A percentile compares a stretch with the other conserved stretches of the same genome.
phyloP scores from a whole-genome alignment of 78 protist genomes.

The Polysphondylium violaceum region DNA sequence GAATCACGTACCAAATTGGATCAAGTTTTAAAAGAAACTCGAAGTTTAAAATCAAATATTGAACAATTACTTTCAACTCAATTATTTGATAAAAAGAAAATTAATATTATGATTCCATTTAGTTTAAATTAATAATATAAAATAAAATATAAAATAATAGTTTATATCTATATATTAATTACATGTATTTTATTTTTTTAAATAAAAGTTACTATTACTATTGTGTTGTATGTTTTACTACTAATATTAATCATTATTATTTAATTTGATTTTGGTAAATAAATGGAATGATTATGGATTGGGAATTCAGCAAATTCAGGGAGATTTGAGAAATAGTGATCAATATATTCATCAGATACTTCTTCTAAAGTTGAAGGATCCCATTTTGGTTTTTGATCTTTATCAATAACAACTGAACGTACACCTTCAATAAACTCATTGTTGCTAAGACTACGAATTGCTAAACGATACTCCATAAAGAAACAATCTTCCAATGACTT shows the following conservation, averaged over 20 bases:
- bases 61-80: constrained; percentile 6
- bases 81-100: constrained; percentile 24
- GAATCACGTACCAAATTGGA: constrained; percentile 32
- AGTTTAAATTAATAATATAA: neutral
- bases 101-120: constrained; percentile 30
- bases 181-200: no score
- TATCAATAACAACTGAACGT: constrained; percentile 76
- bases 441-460: constrained; percentile 32
- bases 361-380: constrained; percentile 67
- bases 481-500: constrained; percentile 45
- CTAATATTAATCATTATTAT: no score
- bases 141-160: neutral
- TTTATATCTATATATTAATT: no score
- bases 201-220: no score
- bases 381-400: constrained; percentile 87
- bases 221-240: no score
- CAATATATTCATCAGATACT: constrained; percentile 66
- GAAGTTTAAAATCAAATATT: constrained; percentile 9
- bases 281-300: constrained; percentile 27
- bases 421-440: constrained; percentile 83
- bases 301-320: constrained; percentile 62
- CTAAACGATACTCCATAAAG: constrained; percentile 66
- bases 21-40: constrained; percentile 28
- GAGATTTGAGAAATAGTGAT: constrained; percentile 66
- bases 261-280: constrained; percentile 6